Percentiles rank a stretch among this genome's conserved stretches.
phyloP scores from a whole-genome alignment of 176 grass and related monocot species.

The Hordeum marinum region DNA sequence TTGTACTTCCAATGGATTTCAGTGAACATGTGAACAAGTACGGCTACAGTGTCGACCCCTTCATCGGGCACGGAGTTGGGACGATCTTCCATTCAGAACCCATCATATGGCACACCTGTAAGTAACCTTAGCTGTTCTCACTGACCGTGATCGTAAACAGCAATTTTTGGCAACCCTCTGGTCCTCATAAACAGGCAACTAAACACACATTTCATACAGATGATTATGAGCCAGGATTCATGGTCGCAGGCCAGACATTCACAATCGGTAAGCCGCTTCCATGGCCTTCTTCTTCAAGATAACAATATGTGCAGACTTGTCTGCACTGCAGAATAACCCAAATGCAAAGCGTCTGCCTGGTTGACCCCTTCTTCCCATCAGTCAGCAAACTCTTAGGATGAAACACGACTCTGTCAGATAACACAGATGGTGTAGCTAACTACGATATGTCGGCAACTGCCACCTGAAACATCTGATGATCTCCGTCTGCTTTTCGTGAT shows the following conservation, averaged over 20 bases:
- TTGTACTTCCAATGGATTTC: conserved; percentile 9
- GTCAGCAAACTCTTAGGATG: background rate
- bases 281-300: background rate
- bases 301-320: background rate
- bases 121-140: conserved; percentile 13
- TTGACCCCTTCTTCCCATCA: background rate
- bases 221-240: conserved; percentile 61
- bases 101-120: conserved; percentile 73
- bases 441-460: background rate
- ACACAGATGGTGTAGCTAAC: background rate
- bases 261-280: conserved; percentile 55
- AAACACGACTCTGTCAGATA: background rate
- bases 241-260: conserved; percentile 95
- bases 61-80: conserved; percentile 83
- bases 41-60: conserved; percentile 59
- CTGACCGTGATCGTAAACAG: background rate
- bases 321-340: background rate
- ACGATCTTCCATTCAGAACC: conserved; percentile 84
- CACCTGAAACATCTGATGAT: background rate
- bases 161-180: background rate
- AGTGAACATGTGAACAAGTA: conserved; percentile 63
- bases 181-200: background rate
- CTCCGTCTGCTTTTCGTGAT: background rate
- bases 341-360: background rate
- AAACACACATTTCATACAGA: conserved; percentile 23